These are phyloP conservation scores for Neurospora pannonica DNA, from an alignment of 495 filamentous ascomycete species.

Conservation along the genomic window DNA sequence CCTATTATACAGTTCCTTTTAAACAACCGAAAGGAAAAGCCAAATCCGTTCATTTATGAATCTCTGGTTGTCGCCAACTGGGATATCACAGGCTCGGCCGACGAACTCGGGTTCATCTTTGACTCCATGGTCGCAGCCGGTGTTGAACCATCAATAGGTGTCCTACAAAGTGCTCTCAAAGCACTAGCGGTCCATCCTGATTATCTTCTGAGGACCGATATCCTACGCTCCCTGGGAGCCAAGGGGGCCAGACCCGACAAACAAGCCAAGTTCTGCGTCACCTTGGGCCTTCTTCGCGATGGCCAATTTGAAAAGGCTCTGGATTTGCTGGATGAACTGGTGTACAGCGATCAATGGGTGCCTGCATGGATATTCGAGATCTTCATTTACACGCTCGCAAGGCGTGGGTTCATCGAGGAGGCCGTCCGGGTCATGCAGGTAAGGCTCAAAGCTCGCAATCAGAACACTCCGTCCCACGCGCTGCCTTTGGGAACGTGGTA, in stretches of 20 bases:
- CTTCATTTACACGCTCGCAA: conserved; percentile 59
- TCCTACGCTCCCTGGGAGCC: conserved; percentile 56
- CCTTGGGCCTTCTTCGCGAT: conserved; percentile 67
- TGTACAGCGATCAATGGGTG: conserved; percentile 43
- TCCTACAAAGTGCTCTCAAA: conserved; percentile 56
- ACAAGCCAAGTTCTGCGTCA: conserved; percentile 47
- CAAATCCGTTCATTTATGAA: conserved; percentile 60
- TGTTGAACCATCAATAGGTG: conserved; percentile 50
- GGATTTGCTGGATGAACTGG: conserved; percentile 59
- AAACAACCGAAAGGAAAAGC: conserved; percentile 48
- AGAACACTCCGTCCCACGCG: conserved; percentile 33
- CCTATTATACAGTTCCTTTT: conserved; percentile 49
- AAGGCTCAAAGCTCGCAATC: conserved; percentile 30
- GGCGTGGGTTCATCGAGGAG: conserved; percentile 64
- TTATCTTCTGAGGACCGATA: conserved; percentile 59
- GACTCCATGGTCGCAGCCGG: conserved; percentile 56
- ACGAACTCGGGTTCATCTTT: conserved; percentile 48
- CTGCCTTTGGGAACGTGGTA: conserved; percentile 45
- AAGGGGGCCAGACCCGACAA: conserved; percentile 30
- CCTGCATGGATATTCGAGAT: conserved; percentile 68
- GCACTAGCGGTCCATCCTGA: conserved; percentile 78
- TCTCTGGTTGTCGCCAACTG: conserved; percentile 64
- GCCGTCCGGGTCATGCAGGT: conserved; percentile 55
- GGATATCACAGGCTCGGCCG: conserved; percentile 55
- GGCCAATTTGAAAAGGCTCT: conserved; percentile 74